Conservation (phyloP, 257 asterid genomes). For the Ilex asprella region DNA sequence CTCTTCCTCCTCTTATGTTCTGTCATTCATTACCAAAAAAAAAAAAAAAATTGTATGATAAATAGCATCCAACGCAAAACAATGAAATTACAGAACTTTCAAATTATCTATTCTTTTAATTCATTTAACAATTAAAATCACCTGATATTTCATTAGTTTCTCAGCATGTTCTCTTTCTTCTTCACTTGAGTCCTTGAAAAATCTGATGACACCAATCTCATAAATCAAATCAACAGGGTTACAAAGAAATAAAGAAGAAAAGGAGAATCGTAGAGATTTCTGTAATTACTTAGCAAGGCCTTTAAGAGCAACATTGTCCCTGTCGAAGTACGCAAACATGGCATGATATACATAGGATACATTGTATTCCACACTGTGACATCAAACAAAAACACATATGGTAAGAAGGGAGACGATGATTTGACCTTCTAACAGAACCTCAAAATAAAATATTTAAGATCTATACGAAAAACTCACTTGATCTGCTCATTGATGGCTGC, state of each 20-base stretch:
- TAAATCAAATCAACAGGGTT: background rate
- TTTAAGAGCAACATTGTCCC: conserved; percentile 77
- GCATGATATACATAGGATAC: conserved; percentile 77
- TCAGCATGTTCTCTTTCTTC: conserved; percentile 92
- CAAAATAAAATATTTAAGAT: background rate
- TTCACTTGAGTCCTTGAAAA: conserved; percentile 69
- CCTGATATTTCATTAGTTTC: conserved; percentile 88
- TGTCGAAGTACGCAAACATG: conserved; percentile 69
- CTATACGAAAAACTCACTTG: conserved; percentile 42
- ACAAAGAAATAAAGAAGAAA: background rate
- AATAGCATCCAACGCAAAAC: background rate
- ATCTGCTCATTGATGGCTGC: conserved; percentile 80
- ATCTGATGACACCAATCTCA: conserved; percentile 38
- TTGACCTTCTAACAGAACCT: no score
- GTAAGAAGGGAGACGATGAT: background rate
- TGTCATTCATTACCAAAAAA: conserved; percentile 13
- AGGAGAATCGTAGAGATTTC: background rate
- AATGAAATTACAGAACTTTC: no score
- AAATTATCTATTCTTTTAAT: no score
- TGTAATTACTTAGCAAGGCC: conserved; percentile 80
- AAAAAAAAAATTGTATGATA: background rate
- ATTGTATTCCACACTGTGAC: conserved; percentile 72
- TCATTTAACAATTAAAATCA: background rate
- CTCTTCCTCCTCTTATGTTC: conserved; percentile 88
- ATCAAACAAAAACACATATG: conserved; percentile 8